Base-by-base conservation (phyloP, 768 basidiomycete genomes). In the Serendipita indica region DNA sequence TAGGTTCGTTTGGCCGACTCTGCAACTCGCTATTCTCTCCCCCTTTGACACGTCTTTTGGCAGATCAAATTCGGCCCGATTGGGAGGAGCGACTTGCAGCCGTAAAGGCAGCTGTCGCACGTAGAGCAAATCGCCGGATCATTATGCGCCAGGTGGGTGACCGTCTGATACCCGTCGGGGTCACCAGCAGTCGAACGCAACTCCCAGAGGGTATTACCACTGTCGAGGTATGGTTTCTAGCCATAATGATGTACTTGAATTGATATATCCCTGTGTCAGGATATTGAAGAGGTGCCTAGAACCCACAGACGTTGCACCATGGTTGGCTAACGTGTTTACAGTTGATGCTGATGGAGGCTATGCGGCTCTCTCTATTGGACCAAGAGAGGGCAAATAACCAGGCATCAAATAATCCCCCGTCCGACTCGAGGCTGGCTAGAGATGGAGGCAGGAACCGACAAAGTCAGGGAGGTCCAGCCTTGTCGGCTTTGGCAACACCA, bases 261-360 rank as follows among this genome's bases (percentile, higher is more conserved):
- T 63, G 72, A n/a, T 74, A 74, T 57, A 73, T 72, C 13, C 69
- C 71, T 28, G 77, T 28, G 77, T 60, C 86, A 86, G 69, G 92
- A 94, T 72, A 70, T 94, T 58, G 92, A 93, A 75, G 92, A 94
- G 77, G 91, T 90, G 79, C 68, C 46, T 33, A 46, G 32, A 45
- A 12, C 33, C 27, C 20, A 39, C 63, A 37, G 62, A n/a, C 25
- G 22, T 49, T 27, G 25, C 54, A 12, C 13, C 33, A 10, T 10
- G n/a, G n/a, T n/a, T n/a, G n/a, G n/a, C n/a, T n/a, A n/a, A n/a
- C n/a, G n/a, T n/a, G 57, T 22, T 10, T 34, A 27, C 27, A 99
- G 90, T 72, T 99, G 41, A 97, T 98, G 94, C 75, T 99, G 58
- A 93, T 93, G 89, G 96, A 98, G 72, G 96, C 96, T 3, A 98